These are phyloP conservation scores for Hamigera avellanea DNA, from an alignment of 495 filamentous ascomycete genomes.

Conservation along the genomic window DNA sequence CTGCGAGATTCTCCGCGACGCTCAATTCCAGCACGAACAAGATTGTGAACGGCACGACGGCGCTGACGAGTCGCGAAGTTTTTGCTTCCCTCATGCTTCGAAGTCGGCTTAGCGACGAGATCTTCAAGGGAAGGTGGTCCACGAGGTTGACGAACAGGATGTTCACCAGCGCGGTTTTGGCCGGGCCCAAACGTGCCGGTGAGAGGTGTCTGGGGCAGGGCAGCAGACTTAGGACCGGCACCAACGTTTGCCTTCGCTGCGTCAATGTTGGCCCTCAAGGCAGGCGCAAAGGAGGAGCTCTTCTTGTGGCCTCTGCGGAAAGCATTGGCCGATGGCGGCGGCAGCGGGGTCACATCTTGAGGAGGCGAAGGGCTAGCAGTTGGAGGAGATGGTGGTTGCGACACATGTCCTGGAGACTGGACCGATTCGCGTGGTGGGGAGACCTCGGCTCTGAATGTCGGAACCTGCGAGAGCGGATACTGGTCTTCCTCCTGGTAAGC, in stretches of 20 bases:
- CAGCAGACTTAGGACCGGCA: constrained; percentile 63
- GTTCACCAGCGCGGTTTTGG: constrained; percentile 84
- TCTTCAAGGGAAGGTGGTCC: constrained; percentile 90
- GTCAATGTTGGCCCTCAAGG: constrained; percentile 44
- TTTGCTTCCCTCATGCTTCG: constrained; percentile 93
- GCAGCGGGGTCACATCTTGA: constrained; percentile 56
- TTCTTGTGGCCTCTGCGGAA: constrained; percentile 93
- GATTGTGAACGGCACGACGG: constrained; percentile 78
- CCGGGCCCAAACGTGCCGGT: constrained; percentile 89
- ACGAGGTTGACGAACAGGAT: constrained; percentile 86
- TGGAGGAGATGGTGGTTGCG: constrained; percentile 48
- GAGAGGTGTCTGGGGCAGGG: constrained; percentile 68
- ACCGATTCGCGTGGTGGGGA: constrained; percentile 60
- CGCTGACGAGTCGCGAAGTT: constrained; percentile 94
- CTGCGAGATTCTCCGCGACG: constrained; percentile 59
- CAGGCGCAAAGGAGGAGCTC: constrained; percentile 63
- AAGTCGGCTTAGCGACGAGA: constrained; percentile 78
- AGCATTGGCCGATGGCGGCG: constrained; percentile 69
- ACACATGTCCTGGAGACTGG: constrained; percentile 32
- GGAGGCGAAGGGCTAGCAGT: constrained; percentile 52
- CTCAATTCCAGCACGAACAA: constrained; percentile 82
- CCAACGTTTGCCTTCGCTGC: constrained; percentile 1
- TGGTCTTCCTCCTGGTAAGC: constrained; percentile 26
- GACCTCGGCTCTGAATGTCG: constrained; percentile 64
- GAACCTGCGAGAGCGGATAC: constrained; percentile 36